Percentiles rank a stretch among this genome's conserved stretches.
phyloP scores from a whole-genome alignment of 345 rosid genomes.

The Eucalyptus regnans region DNA sequence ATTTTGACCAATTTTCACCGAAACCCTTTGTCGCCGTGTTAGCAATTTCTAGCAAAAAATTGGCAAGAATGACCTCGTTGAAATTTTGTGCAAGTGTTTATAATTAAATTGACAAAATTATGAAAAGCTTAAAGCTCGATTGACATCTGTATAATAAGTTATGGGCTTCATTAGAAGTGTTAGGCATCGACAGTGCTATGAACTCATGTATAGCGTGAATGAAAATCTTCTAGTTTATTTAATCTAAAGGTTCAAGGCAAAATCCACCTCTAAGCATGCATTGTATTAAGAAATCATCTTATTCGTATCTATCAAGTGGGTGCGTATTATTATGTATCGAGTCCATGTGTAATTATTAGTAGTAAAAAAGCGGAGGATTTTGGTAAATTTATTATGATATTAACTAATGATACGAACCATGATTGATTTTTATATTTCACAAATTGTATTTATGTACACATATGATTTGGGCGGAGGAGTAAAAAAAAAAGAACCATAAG shows the following conservation, averaged over 20 bases:
- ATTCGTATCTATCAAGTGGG: not conserved
- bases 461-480: not conserved
- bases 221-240: not conserved
- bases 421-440: not conserved
- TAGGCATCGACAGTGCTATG: not conserved
- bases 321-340: not conserved
- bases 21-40: rapidly evolving
- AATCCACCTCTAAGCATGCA: not conserved
- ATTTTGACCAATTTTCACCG: no score
- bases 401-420: not conserved
- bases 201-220: not conserved
- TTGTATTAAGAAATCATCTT: not conserved
- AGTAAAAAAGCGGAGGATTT: not conserved
- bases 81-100: no score
- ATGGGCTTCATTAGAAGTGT: not conserved
- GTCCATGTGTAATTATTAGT: not conserved
- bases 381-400: not conserved
- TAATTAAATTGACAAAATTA: no score
- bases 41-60: no score
- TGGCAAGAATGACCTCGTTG: rapidly evolving
- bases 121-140: not conserved
- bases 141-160: rapidly evolving
- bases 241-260: not conserved
- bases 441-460: not conserved
- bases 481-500: not conserved